Percentiles rank a stretch among this genome's conserved stretches.
Conservation (phyloP, 805 yeast genomes). For the Tetrapisispora phaffii region DNA sequence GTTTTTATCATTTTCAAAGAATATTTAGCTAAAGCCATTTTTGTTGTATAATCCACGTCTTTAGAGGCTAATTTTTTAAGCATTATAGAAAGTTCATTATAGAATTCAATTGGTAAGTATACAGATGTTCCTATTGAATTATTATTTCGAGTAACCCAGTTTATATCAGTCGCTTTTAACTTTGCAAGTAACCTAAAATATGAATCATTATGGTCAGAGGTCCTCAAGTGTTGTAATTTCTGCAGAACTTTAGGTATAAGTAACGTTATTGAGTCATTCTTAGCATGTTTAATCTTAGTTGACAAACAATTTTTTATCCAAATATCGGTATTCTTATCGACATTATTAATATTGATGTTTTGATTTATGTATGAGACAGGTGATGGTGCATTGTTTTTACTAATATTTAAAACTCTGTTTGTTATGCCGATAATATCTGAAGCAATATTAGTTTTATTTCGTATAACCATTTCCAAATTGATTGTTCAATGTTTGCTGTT, state of each 20-base stretch:
- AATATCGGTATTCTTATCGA: background rate
- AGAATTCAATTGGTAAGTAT: constrained; percentile 19
- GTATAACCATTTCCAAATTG: background rate
- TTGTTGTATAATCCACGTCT: background rate
- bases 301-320: constrained; percentile 1
- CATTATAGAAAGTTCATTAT: constrained; percentile 21
- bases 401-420: background rate
- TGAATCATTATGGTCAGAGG: constrained; percentile 7
- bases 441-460: background rate
- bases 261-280: background rate
- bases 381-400: too few species aligned
- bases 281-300: background rate
- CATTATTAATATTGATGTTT: background rate
- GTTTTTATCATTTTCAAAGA: constrained; percentile 11
- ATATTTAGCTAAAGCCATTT: constrained; percentile 14
- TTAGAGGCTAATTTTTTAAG: constrained; percentile 11
- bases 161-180: constrained; percentile 12
- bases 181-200: constrained; percentile 19
- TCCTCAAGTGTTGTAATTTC: constrained; percentile 18
- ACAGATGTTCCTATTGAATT: constrained; percentile 2
- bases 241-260: constrained; percentile 12
- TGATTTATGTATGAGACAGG: background rate
- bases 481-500: background rate
- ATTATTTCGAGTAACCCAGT: constrained; percentile 17
- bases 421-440: background rate